These are phyloP conservation scores for Massospora cicadina DNA, from an alignment of 371 early-diverging fungal genomes.

Conservation along the genomic window DNA sequence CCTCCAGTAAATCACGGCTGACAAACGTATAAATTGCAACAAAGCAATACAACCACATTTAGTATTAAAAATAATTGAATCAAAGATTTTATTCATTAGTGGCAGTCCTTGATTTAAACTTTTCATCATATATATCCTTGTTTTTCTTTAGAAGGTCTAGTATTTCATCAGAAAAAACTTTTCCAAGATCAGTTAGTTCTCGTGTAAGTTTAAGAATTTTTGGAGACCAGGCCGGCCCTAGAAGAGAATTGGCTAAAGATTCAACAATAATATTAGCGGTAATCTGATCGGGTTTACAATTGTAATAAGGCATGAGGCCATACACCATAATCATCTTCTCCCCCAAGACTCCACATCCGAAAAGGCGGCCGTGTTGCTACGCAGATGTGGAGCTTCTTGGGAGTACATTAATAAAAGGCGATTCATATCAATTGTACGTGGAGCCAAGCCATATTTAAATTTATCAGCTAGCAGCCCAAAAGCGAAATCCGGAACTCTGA, in stretches of 20 bases:
- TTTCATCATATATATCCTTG: too few relatives aligned
- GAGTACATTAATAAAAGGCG: not conserved
- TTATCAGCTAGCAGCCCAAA: not conserved
- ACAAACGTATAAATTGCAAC: too few relatives aligned
- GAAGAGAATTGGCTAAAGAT: not conserved
- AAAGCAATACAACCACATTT: too few relatives aligned
- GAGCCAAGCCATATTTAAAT: not conserved
- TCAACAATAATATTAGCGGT: not conserved
- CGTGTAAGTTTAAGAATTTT: not conserved
- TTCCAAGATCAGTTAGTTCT: not conserved
- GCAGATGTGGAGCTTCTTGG: not conserved
- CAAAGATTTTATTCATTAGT: too few relatives aligned
- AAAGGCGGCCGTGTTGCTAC: not conserved
- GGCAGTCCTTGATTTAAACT: too few relatives aligned
- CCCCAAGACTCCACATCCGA: not conserved
- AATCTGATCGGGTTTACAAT: not conserved
- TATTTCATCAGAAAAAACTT: not conserved
- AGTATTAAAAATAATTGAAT: too few relatives aligned
- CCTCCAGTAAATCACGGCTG: too few relatives aligned
- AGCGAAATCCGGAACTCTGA: not conserved
- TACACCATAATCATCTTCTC: constrained; percentile 4
- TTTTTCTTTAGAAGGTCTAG: not conserved
- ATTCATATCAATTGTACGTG: not conserved
- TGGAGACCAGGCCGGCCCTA: not conserved
- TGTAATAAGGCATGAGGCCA: not conserved